Evolutionary conservation across 1,139 yeast genomes (phyloP), one percentile per base, ranked within the genome.

Genomic region (Nakaseomyces bracarensis): DNA sequence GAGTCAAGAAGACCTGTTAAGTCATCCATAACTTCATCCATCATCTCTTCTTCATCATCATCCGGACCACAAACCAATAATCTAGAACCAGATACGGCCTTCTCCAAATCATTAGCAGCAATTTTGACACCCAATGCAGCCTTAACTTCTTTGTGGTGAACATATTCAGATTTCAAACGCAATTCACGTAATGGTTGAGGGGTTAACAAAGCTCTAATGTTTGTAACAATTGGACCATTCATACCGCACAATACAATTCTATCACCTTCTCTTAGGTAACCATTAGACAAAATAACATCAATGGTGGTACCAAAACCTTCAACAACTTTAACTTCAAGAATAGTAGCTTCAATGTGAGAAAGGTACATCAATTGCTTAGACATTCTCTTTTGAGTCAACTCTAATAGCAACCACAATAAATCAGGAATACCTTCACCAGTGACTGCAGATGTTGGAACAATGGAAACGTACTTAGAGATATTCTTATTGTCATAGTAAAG

Each of bases 351-450:
- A 46, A 91, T 80, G 37, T 58, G 63, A 29, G 96, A 81, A 54
- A 93, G 72, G 72, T 93, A 93, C 93, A 86, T 91, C 70, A 93
- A 81, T 72, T 91, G 96, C 67, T 89, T 89, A 48, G 96, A 84
- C 99, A 93, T 93, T 72, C 98, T 82, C 79, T 86, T 83, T 69
- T 93, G 97, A 19, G 98, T 91, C 59, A 93, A 76, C 66, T 91
- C 97, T 56, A 93, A 75, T 61, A 93, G 74, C 65, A 93, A 76
- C 91, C 96, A 89, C 61, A 93, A 78, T 69, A 93, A 75, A 77
- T 93, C 99, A 38, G 99, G 98, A 55, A 93, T 93, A 82, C 99
- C 99, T 69, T 93, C 99, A 66, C 98, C 99, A 22, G 97, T 89
- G 39, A 89, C 94, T 45, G 99, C 98, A 48, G 97, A 89, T 11